Evolutionary conservation across 805 yeast genomes (phyloP), one percentile per base, ranked within the genome.

Genomic region (Pichia cephalocereana): DNA sequence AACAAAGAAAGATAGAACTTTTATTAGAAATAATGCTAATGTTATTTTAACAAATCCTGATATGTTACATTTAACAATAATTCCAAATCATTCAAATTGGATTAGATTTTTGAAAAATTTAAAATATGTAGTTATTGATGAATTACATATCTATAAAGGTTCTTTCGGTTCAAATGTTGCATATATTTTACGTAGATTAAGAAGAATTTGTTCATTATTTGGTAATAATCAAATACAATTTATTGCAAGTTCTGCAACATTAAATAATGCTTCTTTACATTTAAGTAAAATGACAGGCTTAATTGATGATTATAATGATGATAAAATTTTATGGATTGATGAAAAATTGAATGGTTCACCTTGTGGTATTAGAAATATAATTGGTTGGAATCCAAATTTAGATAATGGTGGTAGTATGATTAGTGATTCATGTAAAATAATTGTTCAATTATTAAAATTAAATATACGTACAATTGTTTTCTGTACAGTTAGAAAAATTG

Each of bases 31-130:
- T 26, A 70, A 71, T 43, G 88, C 96, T 0, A 80, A 83, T 47
- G 83, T 93, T 6, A 80, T 93, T 11, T 88, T 93, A 63, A 87
- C 98, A 0, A 93, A 93, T 59, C 99, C 99, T 0, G 99, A 93
- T 61, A 87, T 90, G 72, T 69, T 93, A 2, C 98, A 93, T 63
- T 75, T 87, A 0, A 81, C 90, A 32, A 79, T 93, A 11, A 66
- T 93, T 17, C 98, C 99, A 0, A 76, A 78, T 46, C 86, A 84
- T 64, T 75, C 75, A 31, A 66, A 70, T 26, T 93, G 98, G 97
- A 68, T 75, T 40, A 71, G 75, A 39, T 86, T 90, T 59, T 66
- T 93, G 8, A 58, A 66, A n/a, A 75, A 79, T 52, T 66, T 93
- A 55, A 78, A 75, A 57, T 84, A 74, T 57, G 85, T 93, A 4